phyloP scores from a whole-genome alignment of 192 early-diverging fungal species.

The Linderina pennispora region DNA sequence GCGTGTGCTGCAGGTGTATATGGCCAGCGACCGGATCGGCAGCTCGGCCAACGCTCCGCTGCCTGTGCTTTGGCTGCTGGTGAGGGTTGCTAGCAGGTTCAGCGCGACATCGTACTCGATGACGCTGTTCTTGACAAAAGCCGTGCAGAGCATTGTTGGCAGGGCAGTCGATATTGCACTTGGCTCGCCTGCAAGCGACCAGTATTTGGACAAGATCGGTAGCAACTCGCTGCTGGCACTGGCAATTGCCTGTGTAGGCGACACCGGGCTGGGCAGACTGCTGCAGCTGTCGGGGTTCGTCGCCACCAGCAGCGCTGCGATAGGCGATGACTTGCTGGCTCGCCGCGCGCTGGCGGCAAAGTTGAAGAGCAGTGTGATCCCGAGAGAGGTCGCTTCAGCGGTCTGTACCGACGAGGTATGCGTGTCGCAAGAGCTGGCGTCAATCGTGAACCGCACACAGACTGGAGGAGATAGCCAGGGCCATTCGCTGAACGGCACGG shows the following conservation, averaged over 20 bases:
- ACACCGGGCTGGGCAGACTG: slow-evolving; percentile 9
- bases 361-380: too few species aligned
- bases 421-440: background rate
- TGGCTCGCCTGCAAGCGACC: background rate
- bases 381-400: too few species aligned
- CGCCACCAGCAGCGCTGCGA: background rate
- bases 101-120: slow-evolving; percentile 14
- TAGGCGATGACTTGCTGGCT: too few species aligned
- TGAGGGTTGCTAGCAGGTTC: slow-evolving; percentile 15
- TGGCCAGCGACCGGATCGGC: background rate
- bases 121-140: slow-evolving; percentile 15
- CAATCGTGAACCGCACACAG: too few species aligned
- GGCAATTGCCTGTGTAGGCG: slow-evolving; percentile 11
- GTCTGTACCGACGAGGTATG: background rate
- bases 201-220: background rate
- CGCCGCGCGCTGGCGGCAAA: too few species aligned
- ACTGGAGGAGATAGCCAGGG: background rate
- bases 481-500: background rate
- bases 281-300: slow-evolving; percentile 10
- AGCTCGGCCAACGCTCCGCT: slow-evolving; percentile 3
- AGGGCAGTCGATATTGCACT: background rate
- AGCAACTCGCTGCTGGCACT: slow-evolving; percentile 8
- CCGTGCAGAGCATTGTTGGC: slow-evolving; percentile 4
- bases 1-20: slow-evolving; percentile 7
- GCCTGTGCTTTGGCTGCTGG: slow-evolving; percentile 4